These are phyloP conservation scores for Penicillium cosmopolitanum DNA, from an alignment of 495 filamentous ascomycete genomes.

Conservation along the genomic window DNA sequence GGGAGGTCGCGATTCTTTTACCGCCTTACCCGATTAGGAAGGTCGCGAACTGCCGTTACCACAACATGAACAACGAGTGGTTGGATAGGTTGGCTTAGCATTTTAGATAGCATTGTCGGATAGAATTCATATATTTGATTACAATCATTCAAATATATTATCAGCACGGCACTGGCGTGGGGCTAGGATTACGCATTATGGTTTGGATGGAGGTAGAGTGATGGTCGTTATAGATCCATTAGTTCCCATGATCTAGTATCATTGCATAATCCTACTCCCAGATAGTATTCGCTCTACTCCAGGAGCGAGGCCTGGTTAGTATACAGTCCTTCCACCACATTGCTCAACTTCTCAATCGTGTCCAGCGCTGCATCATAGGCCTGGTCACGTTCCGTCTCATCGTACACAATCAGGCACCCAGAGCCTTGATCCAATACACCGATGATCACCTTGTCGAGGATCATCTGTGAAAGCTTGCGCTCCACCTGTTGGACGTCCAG, in stretches of 20 bases:
- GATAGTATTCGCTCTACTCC: slow-evolving; percentile 61
- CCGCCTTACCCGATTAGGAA: slow-evolving; percentile 47
- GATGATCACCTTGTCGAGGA: slow-evolving; percentile 97
- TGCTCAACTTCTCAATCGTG: slow-evolving; percentile 96
- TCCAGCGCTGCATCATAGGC: slow-evolving; percentile 92
- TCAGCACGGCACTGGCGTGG: neutral
- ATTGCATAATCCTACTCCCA: slow-evolving; percentile 27
- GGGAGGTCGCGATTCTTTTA: slow-evolving; percentile 47
- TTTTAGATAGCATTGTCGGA: too few species aligned
- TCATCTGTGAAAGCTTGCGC: slow-evolving; percentile 98
- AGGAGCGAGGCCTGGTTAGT: slow-evolving; percentile 95
- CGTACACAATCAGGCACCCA: slow-evolving; percentile 93
- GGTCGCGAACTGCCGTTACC: slow-evolving; percentile 14
- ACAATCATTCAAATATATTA: neutral
- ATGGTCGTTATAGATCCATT: slow-evolving; percentile 18
- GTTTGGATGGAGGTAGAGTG: neutral
- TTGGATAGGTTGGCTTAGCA: too few species aligned
- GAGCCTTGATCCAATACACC: slow-evolving; percentile 98
- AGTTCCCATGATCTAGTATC: slow-evolving; percentile 31
- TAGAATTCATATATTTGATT: too few species aligned
- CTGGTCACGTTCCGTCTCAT: slow-evolving; percentile 91
- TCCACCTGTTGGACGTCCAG: slow-evolving; percentile 96
- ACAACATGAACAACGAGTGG: neutral
- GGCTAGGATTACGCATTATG: neutral
- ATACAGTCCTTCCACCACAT: slow-evolving; percentile 96